Evolutionary conservation across 225 moss, liverwort and hornwort genomes (phyloP).

Genomic region (Neckera pumila): DNA sequence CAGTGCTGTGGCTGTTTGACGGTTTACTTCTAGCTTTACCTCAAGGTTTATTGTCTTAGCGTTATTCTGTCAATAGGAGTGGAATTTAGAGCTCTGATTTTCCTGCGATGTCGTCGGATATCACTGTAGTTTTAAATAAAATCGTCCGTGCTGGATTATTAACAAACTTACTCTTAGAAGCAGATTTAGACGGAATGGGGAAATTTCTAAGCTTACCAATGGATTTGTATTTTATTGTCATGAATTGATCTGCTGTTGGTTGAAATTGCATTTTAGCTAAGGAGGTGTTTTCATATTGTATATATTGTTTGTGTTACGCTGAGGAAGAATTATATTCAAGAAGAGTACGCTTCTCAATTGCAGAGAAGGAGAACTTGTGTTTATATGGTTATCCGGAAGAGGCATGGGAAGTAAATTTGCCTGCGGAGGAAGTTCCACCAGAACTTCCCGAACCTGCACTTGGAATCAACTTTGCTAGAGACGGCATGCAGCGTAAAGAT

Average conservation of each 20-base stretch:
- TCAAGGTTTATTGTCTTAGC: background rate
- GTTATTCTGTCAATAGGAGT: background rate
- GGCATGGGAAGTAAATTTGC: conserved; percentile 46
- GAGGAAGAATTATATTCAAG: background rate
- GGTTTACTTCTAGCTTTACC: background rate
- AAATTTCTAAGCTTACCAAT: background rate
- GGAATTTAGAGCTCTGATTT: background rate
- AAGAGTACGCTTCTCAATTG: background rate
- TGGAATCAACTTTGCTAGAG: conserved; percentile 53
- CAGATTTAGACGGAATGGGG: background rate
- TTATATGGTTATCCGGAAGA: conserved; percentile 46
- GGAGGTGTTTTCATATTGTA: background rate
- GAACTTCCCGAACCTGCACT: conserved; percentile 50
- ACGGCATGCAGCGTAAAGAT: conserved; percentile 51
- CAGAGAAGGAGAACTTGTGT: conserved; percentile 61
- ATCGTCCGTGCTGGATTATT: background rate
- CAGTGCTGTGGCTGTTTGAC: background rate
- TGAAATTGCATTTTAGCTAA: background rate
- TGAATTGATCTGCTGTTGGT: background rate
- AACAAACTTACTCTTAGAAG: background rate
- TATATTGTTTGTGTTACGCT: background rate
- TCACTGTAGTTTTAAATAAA: background rate
- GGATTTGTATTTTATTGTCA: background rate
- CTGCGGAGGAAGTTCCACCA: conserved; percentile 45
- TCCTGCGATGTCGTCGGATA: background rate